Conservation (phyloP, 2,329 filamentous ascomycete species). For the Pseudogymnoascus sp. region DNA sequence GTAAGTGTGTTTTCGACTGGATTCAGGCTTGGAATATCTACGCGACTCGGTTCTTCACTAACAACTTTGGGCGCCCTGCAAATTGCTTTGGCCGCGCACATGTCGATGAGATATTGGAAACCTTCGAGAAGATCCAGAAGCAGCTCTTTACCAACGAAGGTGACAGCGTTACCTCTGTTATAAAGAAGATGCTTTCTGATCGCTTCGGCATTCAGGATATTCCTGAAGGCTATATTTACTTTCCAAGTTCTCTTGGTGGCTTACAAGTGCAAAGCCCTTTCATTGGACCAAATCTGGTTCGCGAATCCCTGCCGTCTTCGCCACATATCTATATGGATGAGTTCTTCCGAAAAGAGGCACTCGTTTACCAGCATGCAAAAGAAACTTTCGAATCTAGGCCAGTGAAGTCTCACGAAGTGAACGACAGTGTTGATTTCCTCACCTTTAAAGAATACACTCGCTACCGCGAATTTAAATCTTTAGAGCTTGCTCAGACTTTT, state of each 20-base stretch:
- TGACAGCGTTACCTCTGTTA: conserved; percentile 39
- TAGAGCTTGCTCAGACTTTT: conserved; percentile 25
- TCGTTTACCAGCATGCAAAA: conserved; percentile 28
- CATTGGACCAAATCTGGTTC: conserved; percentile 27
- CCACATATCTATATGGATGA: conserved; percentile 22
- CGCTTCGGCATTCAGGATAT: conserved; percentile 38
- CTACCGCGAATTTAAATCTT: conserved; percentile 29
- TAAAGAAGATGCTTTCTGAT: conserved; percentile 41
- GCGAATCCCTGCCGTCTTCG: conserved; percentile 17
- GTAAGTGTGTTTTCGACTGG: conserved; percentile 49
- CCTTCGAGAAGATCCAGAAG: conserved; percentile 44
- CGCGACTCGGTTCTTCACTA: conserved; percentile 47
- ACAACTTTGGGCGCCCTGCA: conserved; percentile 48
- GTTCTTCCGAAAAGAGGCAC: conserved; percentile 27
- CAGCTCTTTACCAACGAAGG: conserved; percentile 37
- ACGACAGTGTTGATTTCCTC: conserved; percentile 29
- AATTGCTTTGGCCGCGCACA: conserved; percentile 46
- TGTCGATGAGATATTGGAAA: conserved; percentile 45
- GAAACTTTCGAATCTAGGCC: conserved; percentile 26
- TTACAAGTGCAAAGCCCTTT: conserved; percentile 34
- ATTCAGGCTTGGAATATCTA: conserved; percentile 54
- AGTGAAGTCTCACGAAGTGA: conserved; percentile 12
- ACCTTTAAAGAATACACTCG: conserved; percentile 32
- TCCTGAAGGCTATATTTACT: conserved; percentile 34
- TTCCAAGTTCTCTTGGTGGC: conserved; percentile 32